Evolutionary conservation across 1,284 basidiomycete genomes (phyloP).

Genomic region (Grifola frondosa): DNA sequence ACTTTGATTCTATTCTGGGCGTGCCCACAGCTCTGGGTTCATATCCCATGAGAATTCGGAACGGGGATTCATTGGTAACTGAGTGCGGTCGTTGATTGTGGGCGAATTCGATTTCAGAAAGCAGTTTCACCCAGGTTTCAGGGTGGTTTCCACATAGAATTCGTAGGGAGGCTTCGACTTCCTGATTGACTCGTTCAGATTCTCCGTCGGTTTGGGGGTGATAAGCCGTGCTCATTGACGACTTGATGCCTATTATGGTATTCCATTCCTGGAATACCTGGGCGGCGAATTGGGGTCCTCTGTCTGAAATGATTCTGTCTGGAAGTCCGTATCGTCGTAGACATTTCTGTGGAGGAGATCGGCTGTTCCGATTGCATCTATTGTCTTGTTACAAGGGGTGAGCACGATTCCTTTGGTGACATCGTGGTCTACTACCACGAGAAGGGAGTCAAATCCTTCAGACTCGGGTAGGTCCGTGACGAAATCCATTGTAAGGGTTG

Average conservation of each 20-base stretch:
- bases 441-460: slow-evolving; percentile 34
- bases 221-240: slow-evolving; percentile 26
- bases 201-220: slow-evolving; percentile 35
- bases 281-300: slow-evolving; percentile 35
- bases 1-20: neutral
- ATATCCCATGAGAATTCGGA: slow-evolving; percentile 19
- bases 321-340: slow-evolving; percentile 32
- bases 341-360: slow-evolving; percentile 11
- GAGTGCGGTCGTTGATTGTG: slow-evolving; percentile 25
- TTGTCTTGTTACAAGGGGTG: slow-evolving; percentile 28
- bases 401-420: slow-evolving; percentile 31
- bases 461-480: slow-evolving; percentile 36
- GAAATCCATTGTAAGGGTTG: slow-evolving; percentile 34
- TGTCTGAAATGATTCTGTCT: slow-evolving; percentile 32
- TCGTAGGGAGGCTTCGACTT: slow-evolving; percentile 27
- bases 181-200: slow-evolving; percentile 32
- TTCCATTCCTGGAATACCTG: slow-evolving; percentile 31
- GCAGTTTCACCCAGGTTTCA: slow-evolving; percentile 30
- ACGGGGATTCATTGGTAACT: slow-evolving; percentile 29
- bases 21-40: slow-evolving; percentile 1
- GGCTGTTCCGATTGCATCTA: slow-evolving; percentile 30
- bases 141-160: slow-evolving; percentile 29
- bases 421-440: slow-evolving; percentile 36
- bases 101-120: slow-evolving; percentile 28
- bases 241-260: slow-evolving; percentile 21